These are phyloP conservation scores for Hymenoscyphus repandus DNA, from an alignment of 2,329 filamentous ascomycete species.

Conservation along the genomic window DNA sequence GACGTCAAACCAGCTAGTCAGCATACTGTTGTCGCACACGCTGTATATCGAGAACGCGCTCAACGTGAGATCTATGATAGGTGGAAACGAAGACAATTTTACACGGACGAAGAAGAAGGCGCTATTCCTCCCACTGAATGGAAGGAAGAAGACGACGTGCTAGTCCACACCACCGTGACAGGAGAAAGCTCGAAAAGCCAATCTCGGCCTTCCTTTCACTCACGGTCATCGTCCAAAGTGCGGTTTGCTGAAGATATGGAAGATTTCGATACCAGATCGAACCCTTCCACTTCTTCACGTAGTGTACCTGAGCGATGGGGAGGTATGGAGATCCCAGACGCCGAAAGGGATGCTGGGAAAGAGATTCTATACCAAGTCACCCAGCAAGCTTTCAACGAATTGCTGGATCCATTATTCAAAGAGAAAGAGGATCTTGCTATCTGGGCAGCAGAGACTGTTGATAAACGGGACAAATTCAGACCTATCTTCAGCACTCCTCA, in stretches of 20 bases:
- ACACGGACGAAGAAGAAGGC: conserved; percentile 81
- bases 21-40: conserved; percentile 24
- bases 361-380: conserved; percentile 86
- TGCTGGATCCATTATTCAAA: conserved; percentile 82
- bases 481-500: conserved; percentile 42
- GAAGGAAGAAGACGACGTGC: conserved; percentile 53
- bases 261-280: conserved; percentile 66
- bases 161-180: conserved; percentile 15
- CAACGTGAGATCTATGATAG: conserved; percentile 52
- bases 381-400: conserved; percentile 88
- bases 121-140: conserved; percentile 59
- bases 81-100: conserved; percentile 74
- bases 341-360: conserved; percentile 68
- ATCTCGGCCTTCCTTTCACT: conserved; percentile 43
- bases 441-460: conserved; percentile 57
- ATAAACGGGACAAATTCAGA: conserved; percentile 53
- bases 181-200: conserved; percentile 41
- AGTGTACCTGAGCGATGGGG: conserved; percentile 71
- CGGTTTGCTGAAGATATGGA: conserved; percentile 68
- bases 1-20: conserved; percentile 20
- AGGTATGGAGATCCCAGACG: conserved; percentile 71
- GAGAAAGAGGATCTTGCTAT: conserved; percentile 72
- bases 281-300: conserved; percentile 66
- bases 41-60: conserved; percentile 20
- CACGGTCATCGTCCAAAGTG: conserved; percentile 73